Evolutionary conservation across 768 basidiomycete genomes (phyloP).

Genomic region (Gloeophyllum trabeum): DNA sequence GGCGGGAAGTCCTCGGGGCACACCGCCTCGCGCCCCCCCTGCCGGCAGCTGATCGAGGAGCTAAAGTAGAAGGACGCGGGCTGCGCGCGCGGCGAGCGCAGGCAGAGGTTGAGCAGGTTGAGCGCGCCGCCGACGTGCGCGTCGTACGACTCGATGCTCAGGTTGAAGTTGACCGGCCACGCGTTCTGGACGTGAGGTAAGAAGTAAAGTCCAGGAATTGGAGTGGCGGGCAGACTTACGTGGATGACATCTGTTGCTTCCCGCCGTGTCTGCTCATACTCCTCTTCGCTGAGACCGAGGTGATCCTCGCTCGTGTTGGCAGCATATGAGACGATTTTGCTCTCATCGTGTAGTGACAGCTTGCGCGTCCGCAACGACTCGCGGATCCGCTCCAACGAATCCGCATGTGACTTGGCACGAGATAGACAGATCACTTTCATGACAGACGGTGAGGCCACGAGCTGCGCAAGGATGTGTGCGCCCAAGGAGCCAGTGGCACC

Average conservation of each 20-base stretch:
- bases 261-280: constrained; percentile 23
- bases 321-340: too few relatives aligned
- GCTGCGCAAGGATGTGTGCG: constrained; percentile 36
- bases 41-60: constrained; percentile 31
- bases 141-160: constrained; percentile 32
- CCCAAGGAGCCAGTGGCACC: constrained; percentile 46
- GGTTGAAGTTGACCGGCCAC: constrained; percentile 47
- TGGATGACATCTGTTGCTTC: constrained; percentile 35
- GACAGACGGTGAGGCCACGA: constrained; percentile 25
- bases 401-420: constrained; percentile 32
- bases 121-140: constrained; percentile 35
- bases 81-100: too few relatives aligned
- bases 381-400: constrained; percentile 27
- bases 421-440: constrained; percentile 36
- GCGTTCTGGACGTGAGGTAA: constrained; percentile 27
- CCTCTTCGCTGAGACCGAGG: constrained; percentile 27
- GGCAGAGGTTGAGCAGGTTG: constrained; percentile 38
- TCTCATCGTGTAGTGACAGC: too few relatives aligned
- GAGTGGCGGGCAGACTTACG: constrained; percentile 13
- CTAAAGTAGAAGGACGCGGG: constrained; percentile 37
- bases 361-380: constrained; percentile 32
- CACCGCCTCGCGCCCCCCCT: constrained; percentile 21
- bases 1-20: too few relatives aligned
- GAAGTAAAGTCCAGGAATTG: background rate
- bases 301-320: constrained; percentile 26